Evolutionary conservation across 768 basidiomycete genomes (phyloP).

Genomic region (Xerocomellus amylosporus): DNA sequence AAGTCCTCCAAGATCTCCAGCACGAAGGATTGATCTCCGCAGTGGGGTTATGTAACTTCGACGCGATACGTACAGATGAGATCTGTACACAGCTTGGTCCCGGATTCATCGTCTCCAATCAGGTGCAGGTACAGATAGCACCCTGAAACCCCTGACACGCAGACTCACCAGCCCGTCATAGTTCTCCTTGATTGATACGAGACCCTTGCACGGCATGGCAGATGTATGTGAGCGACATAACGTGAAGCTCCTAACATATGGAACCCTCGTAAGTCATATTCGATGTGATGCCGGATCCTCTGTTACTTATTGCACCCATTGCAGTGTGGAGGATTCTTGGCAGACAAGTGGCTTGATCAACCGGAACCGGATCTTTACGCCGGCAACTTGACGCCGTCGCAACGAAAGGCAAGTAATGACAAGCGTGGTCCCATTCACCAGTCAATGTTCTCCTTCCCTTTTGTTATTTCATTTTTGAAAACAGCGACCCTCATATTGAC

Average conservation of each 20-base stretch:
- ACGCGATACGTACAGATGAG: slow-evolving; percentile 69
- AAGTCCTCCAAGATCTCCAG: slow-evolving; percentile 58
- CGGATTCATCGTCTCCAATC: slow-evolving; percentile 74
- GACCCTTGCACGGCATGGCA: slow-evolving; percentile 74
- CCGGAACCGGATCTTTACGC: slow-evolving; percentile 72
- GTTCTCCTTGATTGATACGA: slow-evolving; percentile 81
- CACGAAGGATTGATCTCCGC: slow-evolving; percentile 56
- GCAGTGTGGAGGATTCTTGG: slow-evolving; percentile 81
- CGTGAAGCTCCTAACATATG: slow-evolving; percentile 77
- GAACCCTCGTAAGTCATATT: slow-evolving; percentile 59
- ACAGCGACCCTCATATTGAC: background rate
- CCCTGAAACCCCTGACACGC: background rate
- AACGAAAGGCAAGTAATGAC: slow-evolving; percentile 61
- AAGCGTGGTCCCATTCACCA: background rate
- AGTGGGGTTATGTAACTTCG: slow-evolving; percentile 81
- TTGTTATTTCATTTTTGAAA: background rate
- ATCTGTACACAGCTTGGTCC: slow-evolving; percentile 74
- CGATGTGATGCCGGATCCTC: background rate
- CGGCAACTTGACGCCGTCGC: slow-evolving; percentile 70
- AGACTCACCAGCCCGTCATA: slow-evolving; percentile 29
- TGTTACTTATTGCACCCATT: slow-evolving; percentile 5
- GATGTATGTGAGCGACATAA: slow-evolving; percentile 71
- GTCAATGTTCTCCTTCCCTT: background rate
- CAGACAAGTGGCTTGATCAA: slow-evolving; percentile 68
- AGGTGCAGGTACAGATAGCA: slow-evolving; percentile 61